Percentiles rank a stretch among this genome's conserved stretches.
phyloP scores from a whole-genome alignment of 2,329 filamentous ascomycete species.

The Canariomyces notabilis region DNA sequence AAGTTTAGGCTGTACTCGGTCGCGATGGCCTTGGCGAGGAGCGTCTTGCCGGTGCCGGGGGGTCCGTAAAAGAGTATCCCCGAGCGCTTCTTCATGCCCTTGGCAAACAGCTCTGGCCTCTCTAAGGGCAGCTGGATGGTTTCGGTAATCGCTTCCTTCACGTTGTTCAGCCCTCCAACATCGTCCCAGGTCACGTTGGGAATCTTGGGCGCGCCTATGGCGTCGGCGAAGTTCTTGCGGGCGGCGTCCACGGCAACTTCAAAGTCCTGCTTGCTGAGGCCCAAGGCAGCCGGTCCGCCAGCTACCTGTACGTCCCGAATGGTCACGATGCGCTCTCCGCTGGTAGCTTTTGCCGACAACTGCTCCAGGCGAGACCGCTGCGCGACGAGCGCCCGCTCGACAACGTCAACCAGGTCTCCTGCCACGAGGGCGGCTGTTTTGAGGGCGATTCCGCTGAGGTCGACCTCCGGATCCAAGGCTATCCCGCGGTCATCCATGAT shows the following conservation, averaged over 20 bases:
- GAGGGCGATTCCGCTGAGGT: slow-evolving; percentile 77
- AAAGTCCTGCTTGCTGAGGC: slow-evolving; percentile 78
- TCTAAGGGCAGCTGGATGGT: slow-evolving; percentile 93
- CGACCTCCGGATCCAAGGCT: slow-evolving; percentile 74
- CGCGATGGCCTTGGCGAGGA: slow-evolving; percentile 89
- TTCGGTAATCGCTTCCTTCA: slow-evolving; percentile 95
- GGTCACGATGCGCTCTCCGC: slow-evolving; percentile 45
- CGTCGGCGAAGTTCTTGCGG: slow-evolving; percentile 95
- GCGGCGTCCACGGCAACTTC: slow-evolving; percentile 92
- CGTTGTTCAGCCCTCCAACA: slow-evolving; percentile 85
- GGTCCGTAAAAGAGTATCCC: slow-evolving; percentile 91
- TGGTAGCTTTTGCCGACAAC: slow-evolving; percentile 51
- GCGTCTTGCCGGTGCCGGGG: slow-evolving; percentile 84
- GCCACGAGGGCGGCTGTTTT: slow-evolving; percentile 96
- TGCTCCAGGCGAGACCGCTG: slow-evolving; percentile 69
- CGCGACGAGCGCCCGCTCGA: slow-evolving; percentile 80
- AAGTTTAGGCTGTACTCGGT: slow-evolving; percentile 94
- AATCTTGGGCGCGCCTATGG: slow-evolving; percentile 96
- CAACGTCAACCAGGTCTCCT: slow-evolving; percentile 88
- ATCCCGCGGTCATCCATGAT: slow-evolving; percentile 74
- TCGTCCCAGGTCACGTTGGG: slow-evolving; percentile 96
- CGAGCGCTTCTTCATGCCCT: slow-evolving; percentile 96
- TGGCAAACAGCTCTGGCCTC: slow-evolving; percentile 87
- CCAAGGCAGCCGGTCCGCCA: slow-evolving; percentile 72
- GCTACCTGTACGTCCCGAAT: slow-evolving; percentile 82